phyloP scores from a whole-genome alignment of 2,329 filamentous ascomycete species.

The Penicillium sp. region DNA sequence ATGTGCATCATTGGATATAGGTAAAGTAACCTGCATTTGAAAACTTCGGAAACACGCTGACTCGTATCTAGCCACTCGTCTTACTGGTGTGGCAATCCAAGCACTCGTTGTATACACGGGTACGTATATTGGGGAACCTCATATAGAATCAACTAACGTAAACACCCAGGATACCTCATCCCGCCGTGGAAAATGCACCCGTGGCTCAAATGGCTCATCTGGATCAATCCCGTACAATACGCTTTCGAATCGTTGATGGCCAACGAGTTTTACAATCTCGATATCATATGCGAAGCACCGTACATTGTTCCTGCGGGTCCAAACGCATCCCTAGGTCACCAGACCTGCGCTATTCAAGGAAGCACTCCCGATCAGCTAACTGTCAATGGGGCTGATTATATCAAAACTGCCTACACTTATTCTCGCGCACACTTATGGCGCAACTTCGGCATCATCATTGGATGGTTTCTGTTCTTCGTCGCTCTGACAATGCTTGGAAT shows the following conservation, averaged over 20 bases:
- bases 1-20: constrained; percentile 51
- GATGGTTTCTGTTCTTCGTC: constrained; percentile 73
- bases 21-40: constrained; percentile 17
- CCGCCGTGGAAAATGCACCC: constrained; percentile 60
- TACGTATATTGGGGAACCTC: constrained; percentile 1
- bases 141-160: background rate
- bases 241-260: constrained; percentile 66
- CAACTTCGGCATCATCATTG: constrained; percentile 77
- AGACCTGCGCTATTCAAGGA: constrained; percentile 60
- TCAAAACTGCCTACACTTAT: constrained; percentile 55
- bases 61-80: constrained; percentile 39
- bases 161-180: constrained; percentile 57
- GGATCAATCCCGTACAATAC: constrained; percentile 67
- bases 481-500: constrained; percentile 72
- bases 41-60: background rate
- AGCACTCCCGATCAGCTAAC: constrained; percentile 51
- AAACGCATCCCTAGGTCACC: constrained; percentile 48
- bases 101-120: constrained; percentile 59
- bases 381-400: constrained; percentile 57
- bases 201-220: constrained; percentile 64
- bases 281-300: constrained; percentile 55
- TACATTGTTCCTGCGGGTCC: constrained; percentile 57
- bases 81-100: constrained; percentile 51
- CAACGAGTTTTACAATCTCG: constrained; percentile 65
- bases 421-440: constrained; percentile 60